A percentile compares a stretch with the other conserved stretches of the same genome.
These are phyloP conservation scores for Pseudogymnoascus sp. DNA, from an alignment of 2,329 filamentous ascomycete species.

Conservation along the genomic window DNA sequence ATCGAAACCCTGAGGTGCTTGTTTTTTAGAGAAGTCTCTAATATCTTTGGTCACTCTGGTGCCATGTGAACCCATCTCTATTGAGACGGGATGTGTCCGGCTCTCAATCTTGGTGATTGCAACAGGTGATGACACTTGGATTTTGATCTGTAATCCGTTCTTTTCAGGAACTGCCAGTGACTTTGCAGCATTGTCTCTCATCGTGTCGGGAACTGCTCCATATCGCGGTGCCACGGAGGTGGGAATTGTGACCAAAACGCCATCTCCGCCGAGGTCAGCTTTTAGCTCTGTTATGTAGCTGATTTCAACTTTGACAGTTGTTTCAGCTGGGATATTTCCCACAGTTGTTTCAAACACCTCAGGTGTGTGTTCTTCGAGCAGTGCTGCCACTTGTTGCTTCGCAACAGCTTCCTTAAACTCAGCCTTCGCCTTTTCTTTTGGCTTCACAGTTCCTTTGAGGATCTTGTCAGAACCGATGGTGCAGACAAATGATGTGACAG, in stretches of 20 bases:
- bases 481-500: slow-evolving; percentile 60
- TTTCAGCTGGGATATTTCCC: slow-evolving; percentile 56
- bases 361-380: slow-evolving; percentile 51
- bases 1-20: not conserved
- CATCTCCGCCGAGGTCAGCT: slow-evolving; percentile 57
- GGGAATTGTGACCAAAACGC: slow-evolving; percentile 61
- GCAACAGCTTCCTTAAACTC: slow-evolving; percentile 52
- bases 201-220: slow-evolving; percentile 36
- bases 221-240: slow-evolving; percentile 61
- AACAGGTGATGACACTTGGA: slow-evolving; percentile 10
- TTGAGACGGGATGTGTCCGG: slow-evolving; percentile 9
- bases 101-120: slow-evolving; percentile 11
- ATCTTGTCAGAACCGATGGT: slow-evolving; percentile 48
- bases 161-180: not conserved
- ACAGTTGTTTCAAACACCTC: slow-evolving; percentile 59
- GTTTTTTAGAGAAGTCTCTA: slow-evolving; percentile 8
- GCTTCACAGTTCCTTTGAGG: slow-evolving; percentile 58
- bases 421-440: slow-evolving; percentile 51
- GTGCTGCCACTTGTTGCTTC: slow-evolving; percentile 52
- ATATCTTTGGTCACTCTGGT: slow-evolving; percentile 9
- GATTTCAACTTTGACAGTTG: slow-evolving; percentile 51
- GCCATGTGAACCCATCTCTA: slow-evolving; percentile 11
- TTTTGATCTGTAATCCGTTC: slow-evolving; percentile 10
- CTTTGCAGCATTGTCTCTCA: not conserved
- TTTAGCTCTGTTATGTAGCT: slow-evolving; percentile 64